These are phyloP conservation scores for Panicum virgatum DNA, from an alignment of 202 grass and related monocot genomes.

Conservation along the genomic window DNA sequence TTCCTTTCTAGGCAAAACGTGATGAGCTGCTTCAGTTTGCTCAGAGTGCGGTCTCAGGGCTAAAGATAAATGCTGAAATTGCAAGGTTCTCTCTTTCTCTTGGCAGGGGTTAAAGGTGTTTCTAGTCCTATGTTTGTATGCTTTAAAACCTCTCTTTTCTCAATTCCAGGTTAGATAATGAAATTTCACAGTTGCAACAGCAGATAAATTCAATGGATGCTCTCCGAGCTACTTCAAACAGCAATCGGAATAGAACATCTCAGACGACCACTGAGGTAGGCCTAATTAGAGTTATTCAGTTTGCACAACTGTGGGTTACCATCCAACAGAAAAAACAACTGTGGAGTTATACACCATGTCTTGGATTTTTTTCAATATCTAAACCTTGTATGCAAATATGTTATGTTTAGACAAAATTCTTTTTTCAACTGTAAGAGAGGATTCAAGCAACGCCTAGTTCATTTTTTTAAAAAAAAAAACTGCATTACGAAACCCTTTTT, in stretches of 20 bases:
- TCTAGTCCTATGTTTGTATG: conserved; percentile 9
- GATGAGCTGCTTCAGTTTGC: conserved; percentile 91
- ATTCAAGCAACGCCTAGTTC: neutral
- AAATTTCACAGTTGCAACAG: conserved; percentile 57
- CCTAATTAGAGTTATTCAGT: conserved; percentile 9
- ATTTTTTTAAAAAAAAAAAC: neutral
- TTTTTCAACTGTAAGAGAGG: neutral
- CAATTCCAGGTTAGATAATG: conserved; percentile 83
- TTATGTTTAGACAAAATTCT: neutral
- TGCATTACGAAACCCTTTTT: neutral
- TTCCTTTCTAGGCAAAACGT: conserved; percentile 75
- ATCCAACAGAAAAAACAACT: neutral
- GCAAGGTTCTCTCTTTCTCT: conserved; percentile 63
- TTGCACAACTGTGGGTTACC: neutral
- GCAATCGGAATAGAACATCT: conserved; percentile 47
- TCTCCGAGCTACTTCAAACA: conserved; percentile 35
- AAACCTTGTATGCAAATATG: neutral
- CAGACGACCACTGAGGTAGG: conserved; percentile 48
- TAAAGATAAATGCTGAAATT: conserved; percentile 88
- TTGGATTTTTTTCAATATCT: neutral
- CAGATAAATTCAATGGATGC: conserved; percentile 61
- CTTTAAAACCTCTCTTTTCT: conserved; percentile 38
- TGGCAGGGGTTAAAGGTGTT: neutral
- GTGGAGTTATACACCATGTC: neutral
- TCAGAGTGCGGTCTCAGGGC: conserved; percentile 77